These are phyloP conservation scores for Cenococcum geophilum DNA, from an alignment of 495 filamentous ascomycete species.

Conservation along the genomic window DNA sequence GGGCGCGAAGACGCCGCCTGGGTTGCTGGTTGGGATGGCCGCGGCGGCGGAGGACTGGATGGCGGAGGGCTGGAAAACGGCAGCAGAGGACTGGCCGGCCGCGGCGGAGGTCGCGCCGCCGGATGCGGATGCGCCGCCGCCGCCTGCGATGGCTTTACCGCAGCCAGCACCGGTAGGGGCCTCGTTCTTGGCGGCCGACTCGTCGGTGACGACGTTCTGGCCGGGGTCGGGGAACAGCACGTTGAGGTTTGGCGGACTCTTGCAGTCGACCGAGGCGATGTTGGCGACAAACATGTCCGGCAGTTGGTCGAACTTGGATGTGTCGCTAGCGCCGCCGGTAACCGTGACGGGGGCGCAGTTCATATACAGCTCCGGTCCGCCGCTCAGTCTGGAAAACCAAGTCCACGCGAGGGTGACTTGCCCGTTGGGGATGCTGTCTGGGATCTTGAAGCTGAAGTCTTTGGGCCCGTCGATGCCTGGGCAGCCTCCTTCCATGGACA, in stretches of 20 bases:
- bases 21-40: constrained; percentile 9
- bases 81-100: constrained; percentile 1
- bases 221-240: constrained; percentile 29
- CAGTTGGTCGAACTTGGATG: constrained; percentile 34
- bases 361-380: constrained; percentile 57
- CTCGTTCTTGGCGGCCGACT: neutral
- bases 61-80: neutral
- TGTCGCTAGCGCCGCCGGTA: constrained; percentile 39
- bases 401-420: constrained; percentile 51
- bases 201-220: constrained; percentile 8
- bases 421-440: constrained; percentile 51
- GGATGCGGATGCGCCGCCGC: neutral
- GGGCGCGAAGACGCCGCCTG: constrained; percentile 28
- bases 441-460: constrained; percentile 53
- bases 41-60: neutral
- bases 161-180: constrained; percentile 19
- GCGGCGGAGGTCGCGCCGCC: constrained; percentile 1
- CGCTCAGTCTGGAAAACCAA: constrained; percentile 52
- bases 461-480: constrained; percentile 42
- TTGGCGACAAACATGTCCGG: constrained; percentile 59
- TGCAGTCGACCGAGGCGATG: constrained; percentile 35
- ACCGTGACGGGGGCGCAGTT: constrained; percentile 53
- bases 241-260: constrained; percentile 7
- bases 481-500: constrained; percentile 72
- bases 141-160: constrained; percentile 13